Base-by-base conservation (phyloP, 2,329 filamentous ascomycete species). In the Epichloe baconii region DNA sequence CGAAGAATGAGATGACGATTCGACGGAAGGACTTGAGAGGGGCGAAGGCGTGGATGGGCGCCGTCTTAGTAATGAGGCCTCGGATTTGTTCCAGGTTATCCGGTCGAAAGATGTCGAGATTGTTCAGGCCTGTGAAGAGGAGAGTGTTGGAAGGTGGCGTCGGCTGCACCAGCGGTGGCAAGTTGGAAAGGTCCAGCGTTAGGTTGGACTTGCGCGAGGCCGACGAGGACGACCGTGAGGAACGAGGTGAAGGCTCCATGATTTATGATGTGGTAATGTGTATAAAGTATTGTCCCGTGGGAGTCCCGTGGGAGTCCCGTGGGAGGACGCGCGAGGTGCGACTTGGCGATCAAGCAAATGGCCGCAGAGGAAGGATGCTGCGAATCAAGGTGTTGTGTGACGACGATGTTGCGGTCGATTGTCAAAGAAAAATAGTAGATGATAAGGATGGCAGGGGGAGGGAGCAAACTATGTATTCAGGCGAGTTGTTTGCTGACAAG, bases 21-120 rank as follows among this genome's bases (percentile, higher is more conserved):
- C 87, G 83, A 56, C 83, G 80, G 75, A 93, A 88, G 6, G 85
- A 89, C 66, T 87, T 88, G 55, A 93, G 78, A 0, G 87, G 87
- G 11, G 85, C 80, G 76, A 86, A 93, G 53, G 83, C 81, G 69
- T 88, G 83, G 56, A 91, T 80, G 48, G 80, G 75, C 3, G 85
- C 84, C n/a, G 82, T 80, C 47, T 77, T 67, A 61, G 78, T 72
- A 65, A 93, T 82, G 53, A 88, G 79, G 50, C 82, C 76, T 63
- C 82, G 83, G 61, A 91, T 86, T 54, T 78, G 80, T 60, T 85
- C 78, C 53, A 91, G 76, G 68, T 88, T 88, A 55, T 83, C 77
- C 17, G 85, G 74, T 53, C 79, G 74, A 75, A 91, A 93, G 70
- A 88, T 82, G 61, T 85, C 81, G 53, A 75, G 70, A 57, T 87